phyloP scores from a whole-genome alignment of 2,329 filamentous ascomycete genomes.

The Penicillium freii region DNA sequence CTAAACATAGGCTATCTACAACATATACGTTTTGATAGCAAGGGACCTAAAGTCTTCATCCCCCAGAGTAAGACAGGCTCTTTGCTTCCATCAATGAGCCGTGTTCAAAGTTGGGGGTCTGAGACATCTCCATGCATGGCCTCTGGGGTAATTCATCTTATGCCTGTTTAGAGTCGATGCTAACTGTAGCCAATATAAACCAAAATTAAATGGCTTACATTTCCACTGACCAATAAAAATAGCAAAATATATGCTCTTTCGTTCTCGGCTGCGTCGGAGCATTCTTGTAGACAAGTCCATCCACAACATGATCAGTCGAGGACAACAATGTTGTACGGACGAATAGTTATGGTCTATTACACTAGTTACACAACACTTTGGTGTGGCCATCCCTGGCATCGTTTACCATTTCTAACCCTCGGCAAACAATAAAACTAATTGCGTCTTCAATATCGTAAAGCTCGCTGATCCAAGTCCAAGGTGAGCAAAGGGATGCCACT shows the following conservation, averaged over 20 bases:
- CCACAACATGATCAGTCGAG: slow-evolving; percentile 6
- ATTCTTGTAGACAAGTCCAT: background rate
- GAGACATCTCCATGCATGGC: background rate
- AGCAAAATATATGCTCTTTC: background rate
- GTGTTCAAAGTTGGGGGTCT: background rate
- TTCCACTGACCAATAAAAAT: background rate
- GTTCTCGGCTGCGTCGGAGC: slow-evolving; percentile 1
- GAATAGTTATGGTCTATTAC: background rate
- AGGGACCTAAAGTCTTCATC: background rate
- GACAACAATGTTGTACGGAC: background rate
- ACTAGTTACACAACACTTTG: background rate
- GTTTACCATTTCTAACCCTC: background rate
- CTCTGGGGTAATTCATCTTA: background rate
- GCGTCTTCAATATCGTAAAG: background rate
- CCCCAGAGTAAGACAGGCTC: background rate
- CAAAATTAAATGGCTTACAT: background rate
- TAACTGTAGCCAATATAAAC: background rate
- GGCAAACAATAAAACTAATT: background rate
- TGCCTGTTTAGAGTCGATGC: background rate
- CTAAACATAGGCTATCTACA: background rate
- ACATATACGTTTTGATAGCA: background rate
- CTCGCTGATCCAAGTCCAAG: background rate
- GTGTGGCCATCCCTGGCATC: background rate
- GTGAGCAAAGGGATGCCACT: background rate
- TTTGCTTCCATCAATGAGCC: background rate